Conservation (phyloP, 352 stramenopile genomes). For the Globisporangium camurandrum region DNA sequence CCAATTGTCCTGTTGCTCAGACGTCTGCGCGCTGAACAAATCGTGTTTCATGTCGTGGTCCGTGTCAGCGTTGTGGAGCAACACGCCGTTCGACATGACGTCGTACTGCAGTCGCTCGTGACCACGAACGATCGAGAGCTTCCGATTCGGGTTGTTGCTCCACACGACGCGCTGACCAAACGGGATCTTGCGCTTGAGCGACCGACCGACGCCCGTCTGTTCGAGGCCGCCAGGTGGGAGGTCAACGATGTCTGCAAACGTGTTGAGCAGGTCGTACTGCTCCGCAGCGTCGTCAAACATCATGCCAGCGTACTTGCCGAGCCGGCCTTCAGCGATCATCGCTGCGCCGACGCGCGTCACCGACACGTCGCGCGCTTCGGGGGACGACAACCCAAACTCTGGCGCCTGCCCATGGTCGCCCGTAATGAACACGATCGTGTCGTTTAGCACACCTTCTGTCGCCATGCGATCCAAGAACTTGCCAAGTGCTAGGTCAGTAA, state of each 20-base stretch:
- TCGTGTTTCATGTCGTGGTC: constrained; percentile 35
- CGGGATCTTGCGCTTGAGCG: constrained; percentile 28
- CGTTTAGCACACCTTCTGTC: constrained; percentile 28
- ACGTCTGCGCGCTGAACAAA: constrained; percentile 17
- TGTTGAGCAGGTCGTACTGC: constrained; percentile 40
- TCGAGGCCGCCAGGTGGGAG: constrained; percentile 23
- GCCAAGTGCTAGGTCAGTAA: constrained; percentile 34
- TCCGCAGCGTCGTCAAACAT: constrained; percentile 24
- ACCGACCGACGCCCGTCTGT: constrained; percentile 27
- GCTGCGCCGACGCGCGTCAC: constrained; percentile 21
- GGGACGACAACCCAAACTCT: constrained; percentile 20
- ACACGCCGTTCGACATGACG: constrained; percentile 20
- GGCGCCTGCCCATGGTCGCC: constrained; percentile 42
- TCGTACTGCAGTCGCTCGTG: constrained; percentile 39
- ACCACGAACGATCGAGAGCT: constrained; percentile 30
- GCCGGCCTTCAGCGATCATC: constrained; percentile 26
- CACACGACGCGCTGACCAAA: constrained; percentile 42
- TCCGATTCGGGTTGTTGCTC: constrained; percentile 46
- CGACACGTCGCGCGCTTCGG: constrained; percentile 25
- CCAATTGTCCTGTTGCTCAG: constrained; percentile 12
- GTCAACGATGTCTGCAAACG: constrained; percentile 29
- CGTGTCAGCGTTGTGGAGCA: constrained; percentile 25
- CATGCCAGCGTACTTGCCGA: constrained; percentile 18
- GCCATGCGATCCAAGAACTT: constrained; percentile 51
- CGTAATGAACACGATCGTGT: constrained; percentile 45